These are phyloP conservation scores for Nakaseomyces delphensis DNA, from an alignment of 1,139 yeast genomes.

Conservation along the genomic window DNA sequence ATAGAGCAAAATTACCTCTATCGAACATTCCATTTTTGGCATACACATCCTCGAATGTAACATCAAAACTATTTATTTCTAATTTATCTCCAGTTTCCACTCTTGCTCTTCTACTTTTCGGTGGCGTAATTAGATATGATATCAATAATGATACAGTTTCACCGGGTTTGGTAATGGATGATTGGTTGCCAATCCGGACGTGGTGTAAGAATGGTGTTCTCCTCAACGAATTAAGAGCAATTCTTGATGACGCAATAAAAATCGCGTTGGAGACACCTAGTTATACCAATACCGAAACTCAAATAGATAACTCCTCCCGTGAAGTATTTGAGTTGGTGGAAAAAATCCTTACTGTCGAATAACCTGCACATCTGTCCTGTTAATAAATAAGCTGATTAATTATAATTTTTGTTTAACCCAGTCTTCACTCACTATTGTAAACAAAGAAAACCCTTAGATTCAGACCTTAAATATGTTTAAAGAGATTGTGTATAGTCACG, in stretches of 20 bases:
- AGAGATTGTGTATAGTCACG: too few species aligned
- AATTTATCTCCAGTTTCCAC: slow-evolving; percentile 75
- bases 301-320: slow-evolving; percentile 15
- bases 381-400: too few species aligned
- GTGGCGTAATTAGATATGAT: slow-evolving; percentile 69
- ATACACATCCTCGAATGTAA: slow-evolving; percentile 49
- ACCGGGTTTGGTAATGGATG: slow-evolving; percentile 62
- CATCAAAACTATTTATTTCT: slow-evolving; percentile 60
- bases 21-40: slow-evolving; percentile 46
- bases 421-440: too few species aligned
- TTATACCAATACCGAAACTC: slow-evolving; percentile 14
- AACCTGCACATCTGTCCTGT: neutral
- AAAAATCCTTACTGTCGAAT: slow-evolving; percentile 23
- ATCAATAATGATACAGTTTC: slow-evolving; percentile 40
- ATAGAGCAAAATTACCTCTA: slow-evolving; percentile 27
- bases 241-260: slow-evolving; percentile 62
- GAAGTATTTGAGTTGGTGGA: slow-evolving; percentile 34
- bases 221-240: slow-evolving; percentile 54
- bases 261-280: slow-evolving; percentile 41
- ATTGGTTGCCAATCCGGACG: slow-evolving; percentile 75
- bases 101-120: slow-evolving; percentile 64
- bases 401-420: too few species aligned
- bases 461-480: too few species aligned
- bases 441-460: too few species aligned
- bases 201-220: slow-evolving; percentile 94